Evolutionary conservation across 2,329 filamentous ascomycete species (phyloP), one percentile per base, ranked within the genome.

Genomic region (Fusarium sp.): DNA sequence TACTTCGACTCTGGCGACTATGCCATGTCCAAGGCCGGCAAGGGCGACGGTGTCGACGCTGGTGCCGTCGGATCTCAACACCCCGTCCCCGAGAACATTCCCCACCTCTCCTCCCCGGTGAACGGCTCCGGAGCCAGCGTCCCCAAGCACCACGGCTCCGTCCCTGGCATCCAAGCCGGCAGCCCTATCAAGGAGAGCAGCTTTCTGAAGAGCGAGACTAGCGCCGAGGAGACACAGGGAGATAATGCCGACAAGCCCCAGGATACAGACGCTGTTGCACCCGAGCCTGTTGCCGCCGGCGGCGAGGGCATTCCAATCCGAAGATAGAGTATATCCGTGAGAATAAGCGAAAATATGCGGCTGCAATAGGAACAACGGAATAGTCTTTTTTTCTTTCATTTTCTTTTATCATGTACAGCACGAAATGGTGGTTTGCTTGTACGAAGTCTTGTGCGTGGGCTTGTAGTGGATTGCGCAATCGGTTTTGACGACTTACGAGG

Each of bases 1-100:
- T 98, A 97, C 85, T 98, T 98, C 83, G 94, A 98, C 85, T 96
- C 92, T 66, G 95, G 94, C 78, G 94, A 98, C 85, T 98, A 97
- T 78, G 95, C 95, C 78, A 92, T 97, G 84, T 95, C 92, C 82
- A 97, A 98, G 86, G 96, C 96, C 65, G 96, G 96, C 83, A 98
- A 98, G 85, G 94, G 94, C 81, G 93, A 95, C 78, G 92, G 96
- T 79, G 92, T 96, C 77, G 95, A 97, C 79, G 93, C 97, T 66
- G 97, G 95, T 79, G 92, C 92, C 77, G 93, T 99, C 78, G 96
- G 96, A 77, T 95, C 93, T 77, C 92, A 97, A 83, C 96, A 99
- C 82, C 96, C 96, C 58, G 91, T 95, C 54, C 94, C 95, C 73
- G 94, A 97, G 83, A 97, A 97, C 81, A 97, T 98, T 81, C 95